Percentiles rank a stretch among this genome's conserved stretches.
Conservation (phyloP, 1,139 yeast species). For the Barnettozyma hawaiiensis region DNA sequence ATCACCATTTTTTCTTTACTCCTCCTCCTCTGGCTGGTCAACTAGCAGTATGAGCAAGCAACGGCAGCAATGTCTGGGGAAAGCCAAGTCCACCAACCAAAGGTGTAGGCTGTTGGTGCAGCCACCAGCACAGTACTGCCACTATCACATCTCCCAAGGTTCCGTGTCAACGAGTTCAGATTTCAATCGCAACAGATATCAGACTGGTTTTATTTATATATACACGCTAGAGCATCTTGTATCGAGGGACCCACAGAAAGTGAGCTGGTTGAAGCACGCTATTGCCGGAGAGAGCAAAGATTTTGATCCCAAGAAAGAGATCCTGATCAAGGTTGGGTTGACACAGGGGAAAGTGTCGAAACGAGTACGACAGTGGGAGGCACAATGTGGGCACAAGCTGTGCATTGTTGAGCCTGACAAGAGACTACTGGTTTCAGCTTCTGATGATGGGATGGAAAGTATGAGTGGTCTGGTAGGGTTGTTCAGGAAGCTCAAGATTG, state of each 20-base stretch:
- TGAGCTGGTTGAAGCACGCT: conserved; percentile 27
- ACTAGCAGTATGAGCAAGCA: not conserved
- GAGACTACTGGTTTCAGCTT: not conserved
- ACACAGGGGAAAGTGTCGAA: conserved; percentile 42
- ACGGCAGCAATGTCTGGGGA: conserved; percentile 21
- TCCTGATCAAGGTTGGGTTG: conserved; percentile 51
- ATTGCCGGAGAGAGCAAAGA: conserved; percentile 31
- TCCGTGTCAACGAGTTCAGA: no score
- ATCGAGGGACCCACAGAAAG: conserved; percentile 24
- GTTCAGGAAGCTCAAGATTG: not conserved
- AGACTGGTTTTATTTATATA: conserved; percentile 45
- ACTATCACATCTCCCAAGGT: conserved; percentile 21
- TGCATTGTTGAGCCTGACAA: not conserved
- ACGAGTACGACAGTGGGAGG: conserved; percentile 50
- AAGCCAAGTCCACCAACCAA: conserved; percentile 23
- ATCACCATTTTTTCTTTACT: no score
- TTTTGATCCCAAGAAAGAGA: conserved; percentile 37
- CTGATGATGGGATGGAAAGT: no score
- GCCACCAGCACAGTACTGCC: conserved; percentile 19
- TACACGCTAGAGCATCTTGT: conserved; percentile 45
- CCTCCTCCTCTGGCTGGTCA: no score
- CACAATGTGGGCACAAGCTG: conserved; percentile 45
- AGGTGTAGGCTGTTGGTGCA: conserved; percentile 23
- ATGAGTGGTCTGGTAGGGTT: not conserved
- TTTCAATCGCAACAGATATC: conserved; percentile 1